Percentiles rank a stretch among this genome's conserved stretches.
These are phyloP conservation scores for Catharanthus roseus DNA, from an alignment of 257 asterid species.

Conservation along the genomic window DNA sequence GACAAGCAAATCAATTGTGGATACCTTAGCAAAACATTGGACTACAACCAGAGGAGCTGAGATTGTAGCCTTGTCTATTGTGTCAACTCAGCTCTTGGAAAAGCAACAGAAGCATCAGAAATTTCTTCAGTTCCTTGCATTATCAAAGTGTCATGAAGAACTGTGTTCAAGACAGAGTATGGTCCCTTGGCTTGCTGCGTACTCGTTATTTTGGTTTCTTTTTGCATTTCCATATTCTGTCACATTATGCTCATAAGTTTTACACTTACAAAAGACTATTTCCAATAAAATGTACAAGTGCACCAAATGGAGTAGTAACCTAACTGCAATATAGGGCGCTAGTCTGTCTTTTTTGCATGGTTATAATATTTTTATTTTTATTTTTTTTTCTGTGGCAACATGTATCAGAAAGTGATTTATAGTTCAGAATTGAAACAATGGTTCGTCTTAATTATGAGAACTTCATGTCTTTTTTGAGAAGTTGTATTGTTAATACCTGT, in stretches of 20 bases:
- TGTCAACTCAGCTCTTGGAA: slow-evolving; percentile 74
- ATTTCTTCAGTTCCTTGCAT: slow-evolving; percentile 91
- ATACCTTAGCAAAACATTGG: slow-evolving; percentile 97
- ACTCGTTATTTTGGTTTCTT: slow-evolving; percentile 1
- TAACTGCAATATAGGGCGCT: neutral
- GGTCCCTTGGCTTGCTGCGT: slow-evolving; percentile 23
- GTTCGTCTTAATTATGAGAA: neutral
- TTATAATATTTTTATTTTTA: neutral
- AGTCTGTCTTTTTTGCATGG: neutral
- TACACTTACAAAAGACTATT: neutral
- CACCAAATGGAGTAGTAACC: neutral
- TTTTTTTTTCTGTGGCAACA: neutral
- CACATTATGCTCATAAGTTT: neutral
- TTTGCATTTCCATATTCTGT: neutral
- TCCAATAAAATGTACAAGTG: neutral
- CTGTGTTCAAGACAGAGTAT: slow-evolving; percentile 77
- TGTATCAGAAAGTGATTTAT: neutral
- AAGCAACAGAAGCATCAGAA: slow-evolving; percentile 82
- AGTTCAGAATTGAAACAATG: neutral
- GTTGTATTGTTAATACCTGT: neutral
- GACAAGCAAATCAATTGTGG: slow-evolving; percentile 87
- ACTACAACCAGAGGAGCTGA: slow-evolving; percentile 91
- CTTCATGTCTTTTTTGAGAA: neutral
- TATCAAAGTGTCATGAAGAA: slow-evolving; percentile 95
- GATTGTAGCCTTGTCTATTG: slow-evolving; percentile 64